Evolutionary conservation across 2,329 filamentous ascomycete genomes (phyloP), one percentile per base, ranked within the genome.

Genomic region (Colletotrichum trifolii): DNA sequence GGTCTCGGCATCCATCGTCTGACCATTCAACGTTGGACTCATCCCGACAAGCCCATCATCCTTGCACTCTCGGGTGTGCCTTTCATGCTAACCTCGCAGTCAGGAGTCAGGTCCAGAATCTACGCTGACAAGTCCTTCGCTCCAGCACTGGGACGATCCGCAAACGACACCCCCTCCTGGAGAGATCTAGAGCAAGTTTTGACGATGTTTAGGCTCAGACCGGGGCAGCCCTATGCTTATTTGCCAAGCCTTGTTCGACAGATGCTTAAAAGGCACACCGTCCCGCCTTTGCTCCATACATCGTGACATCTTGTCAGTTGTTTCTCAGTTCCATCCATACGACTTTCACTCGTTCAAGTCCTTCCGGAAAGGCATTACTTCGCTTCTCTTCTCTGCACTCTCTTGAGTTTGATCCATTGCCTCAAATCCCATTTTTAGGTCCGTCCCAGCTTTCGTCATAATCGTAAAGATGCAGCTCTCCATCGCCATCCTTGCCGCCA

Each of bases 381-480:
- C 53, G 39, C 60, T 58, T 50, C 46, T 64, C 45, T 58, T 40
- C 43, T 46, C 39, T 50, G n/a, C 50, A 49, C 43, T 15, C 48
- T 49, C 52, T 64, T 54, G 33, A 13, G 60, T 46, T 38, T 53
- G 11, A 38, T 34, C 50, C 13, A 57, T 62, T 54, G 36, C 6
- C 12, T 13, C 36, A 38, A 10, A 6, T 13, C 33, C 58, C 48
- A 8, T 10, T 54, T 17, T 17, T 33, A 33, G 8, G 35, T 43
- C 36, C 33, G n/a, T 12, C 40, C 7, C 13, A 49, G 8, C 35
- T 12, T 35, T 13, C 17, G n/a, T 40, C 50, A 40, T 61, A 46
- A 58, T 38, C 56, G 47, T 57, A 45, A 68, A 60, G 13, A 68
- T 68, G 67, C 67, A 67, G 54, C 53, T 67, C 42, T 67, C 67